Conservation (phyloP, 164 flowering plant genomes). For the Liriodendron chinense region DNA sequence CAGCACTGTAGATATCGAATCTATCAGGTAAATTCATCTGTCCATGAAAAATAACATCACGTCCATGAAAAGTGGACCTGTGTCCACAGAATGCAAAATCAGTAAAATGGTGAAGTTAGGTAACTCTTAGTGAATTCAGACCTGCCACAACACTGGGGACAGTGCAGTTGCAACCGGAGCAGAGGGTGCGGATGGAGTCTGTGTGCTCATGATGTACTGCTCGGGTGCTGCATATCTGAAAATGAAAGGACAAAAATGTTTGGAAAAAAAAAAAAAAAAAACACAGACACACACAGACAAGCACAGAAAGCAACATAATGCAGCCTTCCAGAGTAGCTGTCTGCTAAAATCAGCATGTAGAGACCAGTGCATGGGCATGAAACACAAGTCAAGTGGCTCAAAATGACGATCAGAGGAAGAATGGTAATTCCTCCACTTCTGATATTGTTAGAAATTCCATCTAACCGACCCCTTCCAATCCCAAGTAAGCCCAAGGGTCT, state of each 20-base stretch:
- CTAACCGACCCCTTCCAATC: not conserved
- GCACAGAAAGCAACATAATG: not conserved
- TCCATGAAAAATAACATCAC: conserved; percentile 7
- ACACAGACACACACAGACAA: too few species aligned
- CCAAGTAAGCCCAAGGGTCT: not conserved
- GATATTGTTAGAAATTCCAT: not conserved
- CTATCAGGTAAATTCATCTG: conserved; percentile 97
- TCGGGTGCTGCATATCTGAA: conserved; percentile 95
- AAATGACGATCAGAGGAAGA: not conserved
- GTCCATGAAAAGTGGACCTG: not conserved
- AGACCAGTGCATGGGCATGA: not conserved
- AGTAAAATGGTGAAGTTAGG: not conserved
- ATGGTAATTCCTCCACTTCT: not conserved
- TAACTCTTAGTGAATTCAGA: conserved; percentile 8
- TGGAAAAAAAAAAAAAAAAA: too few species aligned
- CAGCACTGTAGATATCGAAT: conserved; percentile 92
- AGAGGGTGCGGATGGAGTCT: conserved; percentile 97
- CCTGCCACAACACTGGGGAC: conserved; percentile 99
- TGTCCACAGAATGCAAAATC: not conserved
- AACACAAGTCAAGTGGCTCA: not conserved
- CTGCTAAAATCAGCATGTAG: not conserved
- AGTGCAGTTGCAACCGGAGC: conserved; percentile 95
- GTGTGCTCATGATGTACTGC: conserved; percentile 99
- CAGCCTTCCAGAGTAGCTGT: not conserved
- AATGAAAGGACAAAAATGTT: conserved; percentile 8